Conservation (phyloP, 495 filamentous ascomycete genomes). For the Penicillium mononematosum region DNA sequence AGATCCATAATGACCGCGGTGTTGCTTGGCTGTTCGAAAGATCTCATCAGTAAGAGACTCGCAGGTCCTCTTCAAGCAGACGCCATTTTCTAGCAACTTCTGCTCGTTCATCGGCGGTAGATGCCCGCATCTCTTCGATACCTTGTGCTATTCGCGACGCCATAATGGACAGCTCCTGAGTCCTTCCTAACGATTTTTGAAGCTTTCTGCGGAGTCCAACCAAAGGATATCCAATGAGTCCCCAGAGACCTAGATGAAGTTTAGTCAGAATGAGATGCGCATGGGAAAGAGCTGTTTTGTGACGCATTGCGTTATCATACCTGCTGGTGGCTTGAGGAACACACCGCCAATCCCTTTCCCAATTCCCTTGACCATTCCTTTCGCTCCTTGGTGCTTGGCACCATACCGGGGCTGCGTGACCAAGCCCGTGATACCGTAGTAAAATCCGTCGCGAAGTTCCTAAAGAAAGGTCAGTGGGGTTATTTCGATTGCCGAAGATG, state of each 20-base stretch:
- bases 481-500: not conserved
- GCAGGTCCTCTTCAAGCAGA: constrained; percentile 15
- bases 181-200: constrained; percentile 45
- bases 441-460: constrained; percentile 66
- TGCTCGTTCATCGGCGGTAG: constrained; percentile 17
- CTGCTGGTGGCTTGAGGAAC: constrained; percentile 69
- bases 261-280: not conserved
- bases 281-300: not conserved
- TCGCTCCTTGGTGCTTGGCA: constrained; percentile 64
- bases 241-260: constrained; percentile 50
- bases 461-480: constrained; percentile 56
- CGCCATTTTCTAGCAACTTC: constrained; percentile 25
- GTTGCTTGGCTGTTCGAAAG: not conserved
- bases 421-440: constrained; percentile 70
- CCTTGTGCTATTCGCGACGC: constrained; percentile 27
- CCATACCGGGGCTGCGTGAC: constrained; percentile 70
- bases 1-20: not conserved
- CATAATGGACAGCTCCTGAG: constrained; percentile 18
- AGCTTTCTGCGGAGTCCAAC: constrained; percentile 72
- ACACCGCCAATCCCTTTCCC: constrained; percentile 74
- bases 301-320: constrained; percentile 34
- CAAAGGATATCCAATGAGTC: constrained; percentile 68
- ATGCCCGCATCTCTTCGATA: constrained; percentile 26
- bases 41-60: not conserved
- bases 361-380: constrained; percentile 70